Conservation (phyloP, 192 early-diverging fungal species). For the Piromyces finnis region DNA sequence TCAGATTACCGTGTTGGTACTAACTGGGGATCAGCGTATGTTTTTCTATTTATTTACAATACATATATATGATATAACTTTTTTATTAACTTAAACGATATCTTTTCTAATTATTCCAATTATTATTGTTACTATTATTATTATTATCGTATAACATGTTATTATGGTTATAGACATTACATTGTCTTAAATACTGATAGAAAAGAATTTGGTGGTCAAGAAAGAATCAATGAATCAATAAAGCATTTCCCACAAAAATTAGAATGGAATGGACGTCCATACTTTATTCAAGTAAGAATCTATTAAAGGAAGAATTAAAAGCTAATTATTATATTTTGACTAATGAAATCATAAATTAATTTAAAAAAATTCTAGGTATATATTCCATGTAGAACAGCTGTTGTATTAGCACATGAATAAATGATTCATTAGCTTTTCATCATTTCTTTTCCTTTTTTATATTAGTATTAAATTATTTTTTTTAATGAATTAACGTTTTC, state of each 20-base stretch:
- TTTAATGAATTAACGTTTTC: too few species aligned
- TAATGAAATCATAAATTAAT: too few species aligned
- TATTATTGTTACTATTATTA: not conserved
- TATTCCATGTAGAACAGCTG: conserved; percentile 50
- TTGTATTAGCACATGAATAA: conserved; percentile 33
- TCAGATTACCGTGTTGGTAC: conserved; percentile 75
- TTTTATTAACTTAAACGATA: too few species aligned
- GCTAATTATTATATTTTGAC: too few species aligned
- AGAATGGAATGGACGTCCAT: conserved; percentile 52
- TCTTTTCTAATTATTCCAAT: too few species aligned
- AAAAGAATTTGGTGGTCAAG: conserved; percentile 59
- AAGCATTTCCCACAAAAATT: conserved; percentile 46
- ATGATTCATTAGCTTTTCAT: too few species aligned
- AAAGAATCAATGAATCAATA: conserved; percentile 39
- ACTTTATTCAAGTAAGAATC: conserved; percentile 43
- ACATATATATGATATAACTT: too few species aligned
- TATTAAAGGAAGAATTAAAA: too few species aligned
- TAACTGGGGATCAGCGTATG: conserved; percentile 21
- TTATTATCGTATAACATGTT: not conserved
- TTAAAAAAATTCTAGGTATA: conserved; percentile 21
- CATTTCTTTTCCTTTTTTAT: too few species aligned
- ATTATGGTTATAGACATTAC: conserved; percentile 12
- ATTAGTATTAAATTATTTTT: too few species aligned
- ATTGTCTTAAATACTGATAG: conserved; percentile 67
- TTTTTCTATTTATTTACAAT: not conserved